Evolutionary conservation across 371 early-diverging fungal species (phyloP).

Genomic region (Mucor plumbeus): DNA sequence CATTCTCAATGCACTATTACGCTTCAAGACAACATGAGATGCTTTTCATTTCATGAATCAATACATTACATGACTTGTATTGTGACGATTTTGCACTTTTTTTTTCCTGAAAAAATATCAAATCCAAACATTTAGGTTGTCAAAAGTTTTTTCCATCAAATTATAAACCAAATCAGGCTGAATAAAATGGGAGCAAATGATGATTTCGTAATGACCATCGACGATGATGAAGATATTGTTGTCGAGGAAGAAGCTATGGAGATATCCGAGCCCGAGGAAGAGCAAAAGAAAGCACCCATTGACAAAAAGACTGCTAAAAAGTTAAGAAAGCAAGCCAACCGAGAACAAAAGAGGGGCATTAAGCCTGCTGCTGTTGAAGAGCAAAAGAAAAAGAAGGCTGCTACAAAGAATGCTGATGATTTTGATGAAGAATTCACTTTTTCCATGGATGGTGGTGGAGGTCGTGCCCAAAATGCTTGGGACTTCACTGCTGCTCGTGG

Average conservation of each 20-base stretch:
- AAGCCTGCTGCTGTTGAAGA: constrained; percentile 26
- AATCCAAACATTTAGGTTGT: not conserved
- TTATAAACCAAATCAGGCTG: not conserved
- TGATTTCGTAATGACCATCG: constrained; percentile 85
- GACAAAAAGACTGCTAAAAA: constrained; percentile 24
- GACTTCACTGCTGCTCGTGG: constrained; percentile 85
- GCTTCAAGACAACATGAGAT: no score
- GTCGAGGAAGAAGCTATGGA: constrained; percentile 48
- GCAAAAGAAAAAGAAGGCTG: constrained; percentile 29
- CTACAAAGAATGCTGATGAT: constrained; percentile 36
- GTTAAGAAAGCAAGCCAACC: constrained; percentile 38
- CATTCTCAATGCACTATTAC: no score
- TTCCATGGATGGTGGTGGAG: constrained; percentile 71
- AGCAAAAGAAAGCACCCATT: constrained; percentile 27
- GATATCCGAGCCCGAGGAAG: constrained; percentile 31
- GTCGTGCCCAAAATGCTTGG: constrained; percentile 67
- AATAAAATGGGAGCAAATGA: constrained; percentile 30
- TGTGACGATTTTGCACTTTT: constrained; percentile 4
- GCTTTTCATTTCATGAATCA: no score
- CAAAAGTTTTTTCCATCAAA: constrained; percentile 10
- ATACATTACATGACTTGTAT: not conserved
- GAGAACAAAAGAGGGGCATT: constrained; percentile 17
- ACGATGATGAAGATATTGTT: constrained; percentile 72
- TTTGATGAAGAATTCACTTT: constrained; percentile 79
- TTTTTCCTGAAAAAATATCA: not conserved